Evolutionary conservation across 2,329 filamentous ascomycete genomes (phyloP).

Genomic region (Fusarium algeriense): DNA sequence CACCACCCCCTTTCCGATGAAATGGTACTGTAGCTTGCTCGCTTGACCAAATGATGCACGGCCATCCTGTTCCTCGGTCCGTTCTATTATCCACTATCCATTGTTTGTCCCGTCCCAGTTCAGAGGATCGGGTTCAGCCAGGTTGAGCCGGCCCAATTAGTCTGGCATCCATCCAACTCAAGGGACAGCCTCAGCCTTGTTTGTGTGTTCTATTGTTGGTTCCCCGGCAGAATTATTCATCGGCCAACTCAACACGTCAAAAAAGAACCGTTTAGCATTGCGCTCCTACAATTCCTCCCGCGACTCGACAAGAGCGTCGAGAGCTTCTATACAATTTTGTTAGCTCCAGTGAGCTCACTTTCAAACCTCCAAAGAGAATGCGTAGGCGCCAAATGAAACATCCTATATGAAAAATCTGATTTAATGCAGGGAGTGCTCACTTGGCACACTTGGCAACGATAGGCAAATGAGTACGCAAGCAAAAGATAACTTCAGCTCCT

Average conservation of each 20-base stretch:
- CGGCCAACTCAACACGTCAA: constrained; percentile 2
- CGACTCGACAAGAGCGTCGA: not conserved
- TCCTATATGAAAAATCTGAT: not conserved
- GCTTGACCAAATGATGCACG: constrained; percentile 1
- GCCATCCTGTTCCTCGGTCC: constrained; percentile 5
- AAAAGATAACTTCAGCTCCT: not conserved
- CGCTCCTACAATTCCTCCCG: not conserved
- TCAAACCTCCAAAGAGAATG: not conserved
- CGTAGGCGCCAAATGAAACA: not conserved
- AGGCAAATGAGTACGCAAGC: not conserved
- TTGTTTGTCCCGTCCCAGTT: constrained; percentile 17
- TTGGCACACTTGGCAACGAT: not conserved
- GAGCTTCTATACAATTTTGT: not conserved
- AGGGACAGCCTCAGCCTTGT: not conserved
- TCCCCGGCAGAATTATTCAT: not conserved
- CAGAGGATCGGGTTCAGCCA: constrained; percentile 33
- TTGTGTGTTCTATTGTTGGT: not conserved
- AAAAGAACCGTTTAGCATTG: not conserved
- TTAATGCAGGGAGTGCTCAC: not conserved
- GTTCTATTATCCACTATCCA: not conserved
- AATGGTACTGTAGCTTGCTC: constrained; percentile 28
- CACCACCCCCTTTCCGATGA: constrained; percentile 30
- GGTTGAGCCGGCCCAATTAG: constrained; percentile 12
- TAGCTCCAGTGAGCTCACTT: not conserved
- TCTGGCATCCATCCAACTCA: constrained; percentile 1